Base-by-base conservation (phyloP, 1,139 yeast genomes). In the Yamadazyma friedrichii region DNA sequence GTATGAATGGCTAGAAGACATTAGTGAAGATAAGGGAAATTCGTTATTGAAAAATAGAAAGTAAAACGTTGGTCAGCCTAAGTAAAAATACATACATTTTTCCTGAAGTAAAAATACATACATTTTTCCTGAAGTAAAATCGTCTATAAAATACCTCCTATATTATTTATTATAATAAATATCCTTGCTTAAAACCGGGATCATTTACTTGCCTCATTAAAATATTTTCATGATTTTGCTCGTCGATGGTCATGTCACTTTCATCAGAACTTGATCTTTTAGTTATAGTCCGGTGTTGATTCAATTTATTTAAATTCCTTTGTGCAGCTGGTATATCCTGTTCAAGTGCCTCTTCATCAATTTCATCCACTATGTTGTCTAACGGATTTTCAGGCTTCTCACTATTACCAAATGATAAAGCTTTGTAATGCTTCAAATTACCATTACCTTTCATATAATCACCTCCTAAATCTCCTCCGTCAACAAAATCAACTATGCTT, bases 1-100 rank as follows among this genome's bases (percentile, higher is more conserved):
- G 45, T 71, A 58, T 45, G 73, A 71, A 50, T 71, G 76, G 74
- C 59, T 71, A 38, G 76, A 71, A 2, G 63, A 64, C 15, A 49
- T 61, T 24, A 53, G 56, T 42, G 52, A 47, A 39, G 43, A 42
- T 16, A 32, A 47, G n/a, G 61, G 57, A 12, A 34, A 42, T 15
- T 33, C 39, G 4, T 41, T 54, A 5, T 45, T 56, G 15, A 40
- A 36, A 24, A 17, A 4, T 22, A 30, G 35, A 36, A 36, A 36
- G 6, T 36, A 31, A 22, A 6, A 26, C 11, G 9, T 11, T n/a
- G 20, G 3, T 20, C 8, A 20, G 24, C 24, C 15, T 13, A 3
- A 22, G 31, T 29, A 25, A 17, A 27, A 11, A 9, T 25, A 27
- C 17, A 28, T 25, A 35, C 13, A 27, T 25, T 20, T 33, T 15